A percentile compares a stretch with the other conserved stretches of the same genome.
Evolutionary conservation across 1,284 basidiomycete genomes (phyloP).

Genomic region (Malassezia obtusa): DNA sequence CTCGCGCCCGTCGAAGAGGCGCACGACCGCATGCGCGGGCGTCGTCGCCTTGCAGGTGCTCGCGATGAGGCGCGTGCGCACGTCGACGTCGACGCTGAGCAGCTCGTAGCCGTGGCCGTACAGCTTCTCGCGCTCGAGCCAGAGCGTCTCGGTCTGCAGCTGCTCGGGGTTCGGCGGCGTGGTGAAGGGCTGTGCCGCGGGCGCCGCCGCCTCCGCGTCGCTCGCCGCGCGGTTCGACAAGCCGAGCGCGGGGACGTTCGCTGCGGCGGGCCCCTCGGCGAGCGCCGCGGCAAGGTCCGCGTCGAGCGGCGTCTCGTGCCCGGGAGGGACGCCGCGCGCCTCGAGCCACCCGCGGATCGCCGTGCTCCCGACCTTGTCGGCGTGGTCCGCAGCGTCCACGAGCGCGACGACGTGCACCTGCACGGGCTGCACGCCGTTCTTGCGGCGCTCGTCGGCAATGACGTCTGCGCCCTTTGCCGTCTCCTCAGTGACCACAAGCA

Average conservation of each 20-base stretch:
- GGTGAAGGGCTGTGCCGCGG: neutral
- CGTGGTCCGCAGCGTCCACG: conserved; percentile 28
- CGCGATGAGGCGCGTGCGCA: conserved; percentile 58
- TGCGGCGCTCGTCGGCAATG: conserved; percentile 27
- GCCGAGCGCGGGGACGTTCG: conserved; percentile 40
- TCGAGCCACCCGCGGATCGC: conserved; percentile 40
- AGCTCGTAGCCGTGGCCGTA: conserved; percentile 98
- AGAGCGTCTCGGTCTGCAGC: conserved; percentile 73
- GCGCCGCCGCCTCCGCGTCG: neutral
- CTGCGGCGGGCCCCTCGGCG: conserved; percentile 23
- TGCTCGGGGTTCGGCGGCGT: conserved; percentile 54
- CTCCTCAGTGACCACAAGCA: conserved; percentile 42
- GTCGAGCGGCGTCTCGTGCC: neutral
- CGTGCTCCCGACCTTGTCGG: conserved; percentile 43
- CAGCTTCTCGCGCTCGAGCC: conserved; percentile 92
- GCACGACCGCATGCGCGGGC: conserved; percentile 76
- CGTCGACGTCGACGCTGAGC: conserved; percentile 23
- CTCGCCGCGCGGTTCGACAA: conserved; percentile 40
- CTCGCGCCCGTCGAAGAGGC: conserved; percentile 66
- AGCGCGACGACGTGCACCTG: conserved; percentile 36
- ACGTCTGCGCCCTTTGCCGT: conserved; percentile 34
- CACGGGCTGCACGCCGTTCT: conserved; percentile 25
- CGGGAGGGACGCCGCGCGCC: conserved; percentile 3
- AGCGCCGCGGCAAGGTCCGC: conserved; percentile 6
- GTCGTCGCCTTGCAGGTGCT: conserved; percentile 82